Evolutionary conservation across 805 yeast species (phyloP).

Genomic region (Candida loeiensis): DNA sequence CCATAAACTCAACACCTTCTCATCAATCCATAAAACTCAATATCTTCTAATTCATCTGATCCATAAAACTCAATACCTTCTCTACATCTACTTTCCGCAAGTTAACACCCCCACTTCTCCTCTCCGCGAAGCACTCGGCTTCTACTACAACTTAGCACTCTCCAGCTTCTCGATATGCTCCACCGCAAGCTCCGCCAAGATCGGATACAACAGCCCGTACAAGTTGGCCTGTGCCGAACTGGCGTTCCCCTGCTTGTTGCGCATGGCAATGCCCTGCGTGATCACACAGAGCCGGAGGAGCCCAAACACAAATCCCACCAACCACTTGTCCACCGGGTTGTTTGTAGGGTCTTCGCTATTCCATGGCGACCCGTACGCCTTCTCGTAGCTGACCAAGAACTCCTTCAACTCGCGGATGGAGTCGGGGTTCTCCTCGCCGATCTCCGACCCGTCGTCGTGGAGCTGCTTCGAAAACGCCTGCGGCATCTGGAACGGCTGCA

Average conservation of each 20-base stretch:
- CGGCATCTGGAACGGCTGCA: conserved; percentile 50
- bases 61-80: background rate
- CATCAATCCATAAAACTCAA: too few relatives aligned
- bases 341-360: conserved; percentile 33
- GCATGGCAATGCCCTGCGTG: conserved; percentile 59
- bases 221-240: conserved; percentile 48
- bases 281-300: conserved; percentile 53
- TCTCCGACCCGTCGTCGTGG: conserved; percentile 14
- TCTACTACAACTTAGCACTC: conserved; percentile 6
- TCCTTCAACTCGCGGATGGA: conserved; percentile 17
- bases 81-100: background rate
- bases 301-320: conserved; percentile 53
- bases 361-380: conserved; percentile 26
- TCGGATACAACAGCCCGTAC: conserved; percentile 34
- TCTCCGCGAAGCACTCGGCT: background rate
- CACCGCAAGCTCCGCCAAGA: conserved; percentile 29
- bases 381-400: conserved; percentile 26
- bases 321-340: conserved; percentile 46
- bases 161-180: conserved; percentile 12
- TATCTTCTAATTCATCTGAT: background rate
- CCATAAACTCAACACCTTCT: background rate
- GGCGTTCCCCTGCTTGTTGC: conserved; percentile 50
- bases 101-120: background rate
- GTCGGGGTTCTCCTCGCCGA: conserved; percentile 32
- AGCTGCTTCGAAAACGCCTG: conserved; percentile 12